Evolutionary conservation across 1,284 basidiomycete species (phyloP), one percentile per base, ranked within the genome.

Genomic region (Malassezia caprae): DNA sequence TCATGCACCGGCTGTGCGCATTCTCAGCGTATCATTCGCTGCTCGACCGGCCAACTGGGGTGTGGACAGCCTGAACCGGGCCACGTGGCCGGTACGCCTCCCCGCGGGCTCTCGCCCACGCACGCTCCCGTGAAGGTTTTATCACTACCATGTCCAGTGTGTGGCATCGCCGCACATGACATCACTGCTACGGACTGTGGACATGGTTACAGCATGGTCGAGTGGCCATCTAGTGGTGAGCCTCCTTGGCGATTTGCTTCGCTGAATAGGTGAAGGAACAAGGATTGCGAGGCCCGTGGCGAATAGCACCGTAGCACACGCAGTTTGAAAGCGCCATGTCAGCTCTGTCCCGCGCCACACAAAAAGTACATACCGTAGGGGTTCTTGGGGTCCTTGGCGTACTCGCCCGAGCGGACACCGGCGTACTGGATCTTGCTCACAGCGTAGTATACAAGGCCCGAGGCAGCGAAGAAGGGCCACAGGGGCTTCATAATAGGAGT

Each of bases 371-470:
- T 42, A 70, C 69, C 67, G 58, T 73, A 73, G 30, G 71, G 71
- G 66, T 73, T 73, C 52, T 66, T 67, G 17, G 71, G 69, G 61
- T 73, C 68, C 59, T 72, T 70, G 56, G 58, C 60, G 58, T 62
- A 64, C 58, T 68, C 68, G 37, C 58, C 60, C 52, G 68, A 70
- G 37, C 60, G 63, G 39, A 73, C 66, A 28, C 52, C 58, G 10
- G 60, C 49, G 28, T 59, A 58, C 61, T 73, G 71, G 8, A 73
- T 53, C 55, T 62, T 63, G 66, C 64, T 64, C 56, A 72, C 62
- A 28, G 59, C 64, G 56, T 60, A 60, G 59, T 67, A 73, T 23
- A 69, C 67, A 21, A 73, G 61, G 48, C 55, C 69, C 32, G 64
- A 60, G 28, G 68, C 67, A 49, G 61, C 56, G 41, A 73, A 55